Evolutionary conservation across 2,329 filamentous ascomycete genomes (phyloP).

Genomic region (Trichoderma pleuroti): DNA sequence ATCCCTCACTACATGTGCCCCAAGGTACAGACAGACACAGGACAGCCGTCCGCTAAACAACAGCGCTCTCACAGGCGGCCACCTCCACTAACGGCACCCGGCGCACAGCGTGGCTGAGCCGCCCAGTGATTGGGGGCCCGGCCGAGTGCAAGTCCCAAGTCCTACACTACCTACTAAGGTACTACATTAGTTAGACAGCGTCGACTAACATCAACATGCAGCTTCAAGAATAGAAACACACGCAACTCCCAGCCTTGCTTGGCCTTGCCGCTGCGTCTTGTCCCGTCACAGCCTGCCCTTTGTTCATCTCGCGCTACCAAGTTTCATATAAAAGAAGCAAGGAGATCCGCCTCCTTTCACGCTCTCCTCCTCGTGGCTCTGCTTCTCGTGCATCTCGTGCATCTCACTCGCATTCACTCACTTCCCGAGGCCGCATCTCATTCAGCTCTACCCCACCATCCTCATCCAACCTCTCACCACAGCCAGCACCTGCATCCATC

Average conservation of each 20-base stretch:
- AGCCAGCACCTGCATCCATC: not conserved
- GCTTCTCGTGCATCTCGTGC: not conserved
- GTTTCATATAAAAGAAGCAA: not conserved
- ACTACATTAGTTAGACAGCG: no score
- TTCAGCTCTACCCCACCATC: not conserved
- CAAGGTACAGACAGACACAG: not conserved
- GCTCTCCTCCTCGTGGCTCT: not conserved
- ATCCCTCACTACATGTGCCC: not conserved
- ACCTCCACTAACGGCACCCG: slow-evolving; percentile 16
- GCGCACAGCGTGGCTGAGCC: slow-evolving; percentile 16
- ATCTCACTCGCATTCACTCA: not conserved
- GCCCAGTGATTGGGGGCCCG: not conserved
- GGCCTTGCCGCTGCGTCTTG: not conserved
- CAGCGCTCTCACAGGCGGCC: slow-evolving; percentile 2
- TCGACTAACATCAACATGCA: not conserved
- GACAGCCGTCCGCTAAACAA: not conserved
- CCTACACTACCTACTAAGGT: no score
- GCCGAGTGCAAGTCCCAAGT: not conserved
- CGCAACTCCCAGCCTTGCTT: not conserved
- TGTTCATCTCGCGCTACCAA: not conserved
- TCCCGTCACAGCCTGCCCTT: not conserved
- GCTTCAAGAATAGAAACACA: slow-evolving; percentile 6
- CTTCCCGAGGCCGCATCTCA: not conserved
- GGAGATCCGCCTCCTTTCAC: not conserved
- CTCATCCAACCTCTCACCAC: not conserved